Evolutionary conservation across 192 early-diverging fungal species (phyloP).

Genomic region (Kickxella alabastrina): DNA sequence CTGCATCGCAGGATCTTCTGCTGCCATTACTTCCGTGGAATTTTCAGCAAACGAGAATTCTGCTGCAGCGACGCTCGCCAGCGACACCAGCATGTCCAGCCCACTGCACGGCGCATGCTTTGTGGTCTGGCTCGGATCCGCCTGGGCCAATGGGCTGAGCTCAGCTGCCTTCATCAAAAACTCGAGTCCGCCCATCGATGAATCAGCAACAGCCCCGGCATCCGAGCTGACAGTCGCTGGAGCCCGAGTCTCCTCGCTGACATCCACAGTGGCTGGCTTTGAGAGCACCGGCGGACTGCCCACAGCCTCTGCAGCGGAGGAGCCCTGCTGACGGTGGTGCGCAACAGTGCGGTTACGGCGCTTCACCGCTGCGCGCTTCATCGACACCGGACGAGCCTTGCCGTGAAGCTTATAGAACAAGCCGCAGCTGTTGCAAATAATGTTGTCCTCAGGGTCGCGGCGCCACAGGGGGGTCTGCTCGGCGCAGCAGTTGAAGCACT

Average conservation of each 20-base stretch:
- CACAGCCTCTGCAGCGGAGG: neutral
- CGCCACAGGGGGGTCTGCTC: slow-evolving; percentile 96
- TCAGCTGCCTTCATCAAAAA: slow-evolving; percentile 35
- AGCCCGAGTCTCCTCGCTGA: neutral
- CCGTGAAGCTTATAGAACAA: slow-evolving; percentile 94
- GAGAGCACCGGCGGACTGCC: slow-evolving; percentile 1
- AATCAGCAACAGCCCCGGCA: neutral
- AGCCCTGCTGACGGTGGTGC: neutral
- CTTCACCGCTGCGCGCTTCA: slow-evolving; percentile 88
- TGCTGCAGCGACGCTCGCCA: slow-evolving; percentile 44
- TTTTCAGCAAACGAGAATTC: slow-evolving; percentile 1
- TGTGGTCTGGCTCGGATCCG: neutral
- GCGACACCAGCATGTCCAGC: slow-evolving; percentile 40
- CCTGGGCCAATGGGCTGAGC: slow-evolving; percentile 18
- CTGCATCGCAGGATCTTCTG: slow-evolving; percentile 1
- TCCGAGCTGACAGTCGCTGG: neutral
- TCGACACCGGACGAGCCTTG: slow-evolving; percentile 75
- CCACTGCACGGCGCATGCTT: slow-evolving; percentile 1
- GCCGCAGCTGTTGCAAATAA: slow-evolving; percentile 97
- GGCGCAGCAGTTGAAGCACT: slow-evolving; percentile 78
- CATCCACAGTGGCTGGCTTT: slow-evolving; percentile 3
- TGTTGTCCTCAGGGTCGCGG: slow-evolving; percentile 79
- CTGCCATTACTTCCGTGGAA: neutral
- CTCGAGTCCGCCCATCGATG: slow-evolving; percentile 23
- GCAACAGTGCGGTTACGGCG: slow-evolving; percentile 72